Evolutionary conservation across 768 basidiomycete genomes (phyloP).

Genomic region (Boletus pseudopeckii): DNA sequence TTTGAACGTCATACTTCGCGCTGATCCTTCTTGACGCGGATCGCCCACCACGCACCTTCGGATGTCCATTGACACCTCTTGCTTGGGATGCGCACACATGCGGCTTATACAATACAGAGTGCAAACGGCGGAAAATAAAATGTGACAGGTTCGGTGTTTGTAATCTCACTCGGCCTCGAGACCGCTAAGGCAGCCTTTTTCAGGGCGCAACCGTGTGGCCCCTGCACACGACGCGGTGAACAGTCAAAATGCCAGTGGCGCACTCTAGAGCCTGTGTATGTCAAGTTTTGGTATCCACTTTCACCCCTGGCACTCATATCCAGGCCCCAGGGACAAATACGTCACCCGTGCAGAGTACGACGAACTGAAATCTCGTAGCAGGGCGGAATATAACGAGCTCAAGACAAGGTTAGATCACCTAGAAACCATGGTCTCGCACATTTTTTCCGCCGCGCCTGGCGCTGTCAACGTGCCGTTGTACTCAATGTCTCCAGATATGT

Average conservation of each 20-base stretch:
- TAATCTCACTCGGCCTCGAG: slow-evolving; percentile 5
- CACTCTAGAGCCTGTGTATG: slow-evolving; percentile 77
- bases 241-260: slow-evolving; percentile 81
- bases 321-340: slow-evolving; percentile 63
- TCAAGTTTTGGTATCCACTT: slow-evolving; percentile 9
- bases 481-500: slow-evolving; percentile 29
- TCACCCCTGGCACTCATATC: slow-evolving; percentile 10
- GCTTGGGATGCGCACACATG: background rate
- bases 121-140: slow-evolving; percentile 84
- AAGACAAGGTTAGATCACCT: slow-evolving; percentile 62
- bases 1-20: slow-evolving; percentile 17
- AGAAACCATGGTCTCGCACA: slow-evolving; percentile 48
- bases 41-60: background rate
- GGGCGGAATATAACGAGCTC: slow-evolving; percentile 47
- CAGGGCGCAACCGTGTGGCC: slow-evolving; percentile 78
- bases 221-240: slow-evolving; percentile 77
- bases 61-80: slow-evolving; percentile 3
- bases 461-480: slow-evolving; percentile 30
- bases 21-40: slow-evolving; percentile 16
- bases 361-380: slow-evolving; percentile 56
- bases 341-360: slow-evolving; percentile 76
- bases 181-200: slow-evolving; percentile 22
- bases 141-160: slow-evolving; percentile 65
- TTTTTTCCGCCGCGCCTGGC: slow-evolving; percentile 29
- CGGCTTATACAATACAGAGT: slow-evolving; percentile 53